Conservation (phyloP, 2,329 filamentous ascomycete species). For the Drechslera avenae region DNA sequence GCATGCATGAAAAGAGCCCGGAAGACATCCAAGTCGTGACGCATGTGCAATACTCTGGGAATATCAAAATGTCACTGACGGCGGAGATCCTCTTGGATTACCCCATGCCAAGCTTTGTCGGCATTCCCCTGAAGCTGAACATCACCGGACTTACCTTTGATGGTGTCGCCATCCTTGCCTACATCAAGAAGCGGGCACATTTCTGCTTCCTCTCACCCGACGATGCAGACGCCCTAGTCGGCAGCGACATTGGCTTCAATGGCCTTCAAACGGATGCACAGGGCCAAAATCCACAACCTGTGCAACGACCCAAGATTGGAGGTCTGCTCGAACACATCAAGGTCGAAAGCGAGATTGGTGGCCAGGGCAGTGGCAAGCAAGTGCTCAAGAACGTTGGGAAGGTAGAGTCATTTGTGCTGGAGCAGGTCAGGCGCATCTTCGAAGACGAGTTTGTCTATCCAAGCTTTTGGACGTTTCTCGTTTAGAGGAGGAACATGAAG, state of each 20-base stretch:
- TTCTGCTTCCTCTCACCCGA: conserved; percentile 95
- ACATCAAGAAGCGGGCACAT: conserved; percentile 86
- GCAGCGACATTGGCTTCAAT: conserved; percentile 49
- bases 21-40: conserved; percentile 94
- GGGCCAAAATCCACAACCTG: conserved; percentile 30
- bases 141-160: conserved; percentile 96
- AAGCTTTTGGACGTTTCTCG: conserved; percentile 96
- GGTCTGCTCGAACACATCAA: conserved; percentile 89
- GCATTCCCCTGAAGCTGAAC: conserved; percentile 90
- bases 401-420: conserved; percentile 95
- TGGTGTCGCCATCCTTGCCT: conserved; percentile 87
- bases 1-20: conserved; percentile 72
- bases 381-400: conserved; percentile 98
- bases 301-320: conserved; percentile 60
- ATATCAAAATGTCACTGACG: conserved; percentile 85
- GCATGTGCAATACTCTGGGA: conserved; percentile 85
- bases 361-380: conserved; percentile 88
- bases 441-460: conserved; percentile 99
- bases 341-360: conserved; percentile 96
- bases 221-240: conserved; percentile 74
- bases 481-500: conserved; percentile 55
- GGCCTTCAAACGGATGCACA: conserved; percentile 33
- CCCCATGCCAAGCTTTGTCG: conserved; percentile 97
- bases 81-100: conserved; percentile 97
- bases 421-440: conserved; percentile 95